These are phyloP conservation scores for Scutellaria minor DNA, from an alignment of 257 asterid genomes.

Conservation along the genomic window DNA sequence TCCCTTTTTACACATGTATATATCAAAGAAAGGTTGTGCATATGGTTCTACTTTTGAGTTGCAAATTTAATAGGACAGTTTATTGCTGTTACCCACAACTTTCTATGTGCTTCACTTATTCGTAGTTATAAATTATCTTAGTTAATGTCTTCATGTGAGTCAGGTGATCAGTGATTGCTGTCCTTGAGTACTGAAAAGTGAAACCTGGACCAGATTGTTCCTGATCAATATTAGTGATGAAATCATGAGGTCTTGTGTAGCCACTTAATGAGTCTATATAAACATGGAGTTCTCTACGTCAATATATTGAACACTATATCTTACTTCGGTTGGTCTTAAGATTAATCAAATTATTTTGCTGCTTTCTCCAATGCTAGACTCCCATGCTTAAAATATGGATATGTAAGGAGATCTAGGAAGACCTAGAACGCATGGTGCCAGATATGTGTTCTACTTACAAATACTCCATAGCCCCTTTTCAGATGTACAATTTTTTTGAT, in stretches of 20 bases:
- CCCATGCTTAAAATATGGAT: conserved; percentile 3
- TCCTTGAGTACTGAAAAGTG: conserved; percentile 21
- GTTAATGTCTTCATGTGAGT: conserved; percentile 10
- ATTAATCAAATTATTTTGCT: conserved; percentile 1
- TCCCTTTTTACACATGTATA: neutral
- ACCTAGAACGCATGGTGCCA: neutral
- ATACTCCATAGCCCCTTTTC: conserved; percentile 18
- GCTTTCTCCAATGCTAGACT: conserved; percentile 10
- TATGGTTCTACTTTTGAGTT: conserved; percentile 2
- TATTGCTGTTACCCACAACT: neutral
- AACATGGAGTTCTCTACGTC: neutral
- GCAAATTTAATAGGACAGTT: neutral
- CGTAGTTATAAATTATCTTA: neutral
- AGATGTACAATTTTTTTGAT: neutral
- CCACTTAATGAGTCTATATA: conserved; percentile 1
- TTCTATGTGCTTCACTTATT: conserved; percentile 14
- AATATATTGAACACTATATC: neutral
- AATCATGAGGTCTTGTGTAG: conserved; percentile 7
- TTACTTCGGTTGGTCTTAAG: conserved; percentile 7
- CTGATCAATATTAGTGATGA: conserved; percentile 9
- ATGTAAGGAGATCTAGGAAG: neutral
- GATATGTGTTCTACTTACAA: conserved; percentile 11
- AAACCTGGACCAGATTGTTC: conserved; percentile 23
- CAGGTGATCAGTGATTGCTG: neutral
- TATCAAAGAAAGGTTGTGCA: conserved; percentile 16